Percentiles rank a stretch among this genome's conserved stretches.
These are phyloP conservation scores for Coprinellus aureogranulatus DNA, from an alignment of 768 basidiomycete species.

Conservation along the genomic window DNA sequence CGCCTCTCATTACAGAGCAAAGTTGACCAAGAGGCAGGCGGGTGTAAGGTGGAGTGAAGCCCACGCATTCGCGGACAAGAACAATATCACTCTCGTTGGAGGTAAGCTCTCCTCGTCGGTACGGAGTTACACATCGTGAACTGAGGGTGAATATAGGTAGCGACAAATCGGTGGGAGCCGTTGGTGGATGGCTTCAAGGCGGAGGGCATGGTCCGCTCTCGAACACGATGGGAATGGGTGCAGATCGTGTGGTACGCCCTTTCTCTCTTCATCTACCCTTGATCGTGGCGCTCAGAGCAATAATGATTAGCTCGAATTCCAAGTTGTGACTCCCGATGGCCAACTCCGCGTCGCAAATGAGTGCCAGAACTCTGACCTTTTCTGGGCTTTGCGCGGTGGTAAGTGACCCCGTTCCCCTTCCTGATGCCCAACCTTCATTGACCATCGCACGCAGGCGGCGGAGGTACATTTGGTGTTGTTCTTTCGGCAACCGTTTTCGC, in stretches of 20 bases:
- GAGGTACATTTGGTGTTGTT: constrained; percentile 43
- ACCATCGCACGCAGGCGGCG: constrained; percentile 19
- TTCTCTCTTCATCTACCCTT: not conserved
- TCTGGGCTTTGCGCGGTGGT: constrained; percentile 47
- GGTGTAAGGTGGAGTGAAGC: constrained; percentile 45
- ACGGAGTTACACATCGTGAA: not conserved
- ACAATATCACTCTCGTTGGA: constrained; percentile 46
- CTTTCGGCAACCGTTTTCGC: constrained; percentile 35
- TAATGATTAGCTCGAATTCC: constrained; percentile 26
- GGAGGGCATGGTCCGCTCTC: constrained; percentile 46
- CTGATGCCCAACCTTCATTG: constrained; percentile 38
- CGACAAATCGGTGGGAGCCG: constrained; percentile 40
- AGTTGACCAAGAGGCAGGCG: constrained; percentile 26
- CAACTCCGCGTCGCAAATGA: constrained; percentile 37
- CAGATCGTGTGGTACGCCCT: constrained; percentile 38
- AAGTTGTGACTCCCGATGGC: constrained; percentile 44
- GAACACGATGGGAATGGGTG: constrained; percentile 45
- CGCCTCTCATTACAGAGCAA: not conserved
- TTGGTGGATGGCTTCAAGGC: constrained; percentile 45
- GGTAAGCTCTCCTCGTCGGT: constrained; percentile 21
- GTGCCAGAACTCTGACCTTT: constrained; percentile 42
- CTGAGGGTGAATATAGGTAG: constrained; percentile 10
- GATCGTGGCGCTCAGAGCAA: too few relatives aligned
- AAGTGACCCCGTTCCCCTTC: not conserved
- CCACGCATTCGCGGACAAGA: constrained; percentile 40